Evolutionary conservation across 2,329 filamentous ascomycete genomes (phyloP), one percentile per base, ranked within the genome.

Genomic region (Penicillium crustosum): DNA sequence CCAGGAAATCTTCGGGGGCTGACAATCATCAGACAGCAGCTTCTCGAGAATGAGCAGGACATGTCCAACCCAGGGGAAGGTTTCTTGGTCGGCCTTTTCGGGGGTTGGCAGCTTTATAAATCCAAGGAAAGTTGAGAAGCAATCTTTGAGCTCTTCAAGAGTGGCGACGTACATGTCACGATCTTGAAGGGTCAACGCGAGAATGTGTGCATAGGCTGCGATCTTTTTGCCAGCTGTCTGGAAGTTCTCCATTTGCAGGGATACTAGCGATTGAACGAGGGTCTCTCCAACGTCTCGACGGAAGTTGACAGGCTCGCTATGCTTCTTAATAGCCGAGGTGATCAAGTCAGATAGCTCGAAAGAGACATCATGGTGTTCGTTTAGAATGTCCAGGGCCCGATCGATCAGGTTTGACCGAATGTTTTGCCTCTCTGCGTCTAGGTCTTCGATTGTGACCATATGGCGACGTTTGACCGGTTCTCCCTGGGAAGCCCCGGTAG

Each of bases 341-440:
- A 99, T 93, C 21, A 99, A 81, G 67, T 97, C 93, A 0, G 92
- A 86, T 47, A 99, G 81, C 69, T 97, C 93, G 66, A 97, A 94
- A 0, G 94, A 95, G 12, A 93, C 87, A 65, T 90, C 87, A 15
- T 93, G 88, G 66, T 97, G 93, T 38, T 89, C 88, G 71, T 93
- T 89, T 53, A 99, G 87, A 35, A 97, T 87, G 68, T 97, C 93
- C 23, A 99, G 80, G 63, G 90, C 96, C 57, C 91, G 89, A 66
- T 97, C 93, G 58, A 97, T 93, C 54, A 97, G 77, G 55, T 90
- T 88, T 21, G 85, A 81, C 39, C 91, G 86, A 41, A 97, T 80
- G n/a, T 81, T 83, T 5, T 83, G 81, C 45, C 94, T 87, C 72
- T 90, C 84, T 35, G 84, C 83, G 61, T 96, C 90, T 7, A 99